These are phyloP conservation scores for Cyclostephanos tholiformis DNA, from an alignment of 108 stramenopile species.

Conservation along the genomic window DNA sequence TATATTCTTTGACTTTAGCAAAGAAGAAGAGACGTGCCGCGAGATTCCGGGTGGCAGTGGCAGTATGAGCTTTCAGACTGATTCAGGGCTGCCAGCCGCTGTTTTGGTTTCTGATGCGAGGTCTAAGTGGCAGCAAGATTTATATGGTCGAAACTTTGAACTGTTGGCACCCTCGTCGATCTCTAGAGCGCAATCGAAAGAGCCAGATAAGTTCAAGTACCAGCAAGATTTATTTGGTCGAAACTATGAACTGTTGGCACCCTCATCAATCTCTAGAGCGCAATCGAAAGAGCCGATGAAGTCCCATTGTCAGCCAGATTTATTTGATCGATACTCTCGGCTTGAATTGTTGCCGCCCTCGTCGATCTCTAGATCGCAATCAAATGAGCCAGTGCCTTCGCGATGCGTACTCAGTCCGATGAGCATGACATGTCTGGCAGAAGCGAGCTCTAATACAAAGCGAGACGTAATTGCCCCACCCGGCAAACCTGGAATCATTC, in stretches of 20 bases:
- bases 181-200: not conserved
- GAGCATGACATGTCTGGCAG: not conserved
- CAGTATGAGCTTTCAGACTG: not conserved
- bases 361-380: not conserved
- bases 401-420: not conserved
- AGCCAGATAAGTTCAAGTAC: not conserved
- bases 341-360: not conserved
- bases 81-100: not conserved
- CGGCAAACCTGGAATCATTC: not conserved
- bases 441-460: not conserved
- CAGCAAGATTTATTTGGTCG: not conserved
- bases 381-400: not conserved
- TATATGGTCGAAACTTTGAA: not conserved
- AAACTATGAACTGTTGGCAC: not conserved
- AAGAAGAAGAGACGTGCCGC: not conserved
- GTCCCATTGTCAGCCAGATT: not conserved
- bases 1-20: not conserved
- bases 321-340: not conserved
- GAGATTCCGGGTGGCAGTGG: not conserved
- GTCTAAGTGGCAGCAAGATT: not conserved
- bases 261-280: not conserved
- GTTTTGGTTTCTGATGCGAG: not conserved
- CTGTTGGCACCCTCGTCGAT: not conserved
- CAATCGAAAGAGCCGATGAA: not conserved
- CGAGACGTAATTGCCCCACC: not conserved